Conservation (phyloP, 441 rosid species). For the Brassica hybrid region DNA sequence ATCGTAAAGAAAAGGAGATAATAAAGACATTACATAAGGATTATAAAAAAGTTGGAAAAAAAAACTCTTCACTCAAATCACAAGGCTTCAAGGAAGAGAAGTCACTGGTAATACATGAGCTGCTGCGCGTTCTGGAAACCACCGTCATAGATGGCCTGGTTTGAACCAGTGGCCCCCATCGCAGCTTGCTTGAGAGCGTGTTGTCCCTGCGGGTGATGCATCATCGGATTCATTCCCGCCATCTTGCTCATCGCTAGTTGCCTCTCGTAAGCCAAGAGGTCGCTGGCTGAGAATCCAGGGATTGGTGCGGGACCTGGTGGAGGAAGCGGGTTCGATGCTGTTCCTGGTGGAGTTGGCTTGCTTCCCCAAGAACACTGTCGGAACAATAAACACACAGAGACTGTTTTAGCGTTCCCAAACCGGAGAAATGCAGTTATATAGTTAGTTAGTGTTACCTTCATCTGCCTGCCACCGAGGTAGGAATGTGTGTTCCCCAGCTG, state of each 20-base stretch:
- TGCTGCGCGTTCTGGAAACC: background rate
- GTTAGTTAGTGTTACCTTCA: conserved; percentile 59
- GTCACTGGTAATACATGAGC: background rate
- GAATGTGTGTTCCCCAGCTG: conserved; percentile 77
- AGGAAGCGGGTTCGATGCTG: background rate
- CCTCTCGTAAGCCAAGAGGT: background rate
- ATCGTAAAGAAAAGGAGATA: too few relatives aligned
- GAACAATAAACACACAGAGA: conserved; percentile 11
- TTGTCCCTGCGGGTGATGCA: conserved; percentile 18
- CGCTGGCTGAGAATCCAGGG: background rate
- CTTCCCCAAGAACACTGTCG: conserved; percentile 18
- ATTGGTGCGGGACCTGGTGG: background rate
- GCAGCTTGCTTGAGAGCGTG: background rate
- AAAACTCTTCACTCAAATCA: too few relatives aligned
- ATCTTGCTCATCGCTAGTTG: background rate
- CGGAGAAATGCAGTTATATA: background rate
- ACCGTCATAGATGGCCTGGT: conserved; percentile 34
- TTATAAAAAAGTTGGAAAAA: too few relatives aligned
- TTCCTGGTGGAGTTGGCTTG: background rate
- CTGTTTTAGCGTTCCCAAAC: background rate
- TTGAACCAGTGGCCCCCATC: conserved; percentile 48
- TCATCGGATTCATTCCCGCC: conserved; percentile 48
- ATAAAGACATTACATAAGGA: too few relatives aligned
- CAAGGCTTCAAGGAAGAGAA: background rate
- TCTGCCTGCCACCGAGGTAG: conserved; percentile 79